phyloP scores from a whole-genome alignment of 106 monocot species.

The Acorus calamus region DNA sequence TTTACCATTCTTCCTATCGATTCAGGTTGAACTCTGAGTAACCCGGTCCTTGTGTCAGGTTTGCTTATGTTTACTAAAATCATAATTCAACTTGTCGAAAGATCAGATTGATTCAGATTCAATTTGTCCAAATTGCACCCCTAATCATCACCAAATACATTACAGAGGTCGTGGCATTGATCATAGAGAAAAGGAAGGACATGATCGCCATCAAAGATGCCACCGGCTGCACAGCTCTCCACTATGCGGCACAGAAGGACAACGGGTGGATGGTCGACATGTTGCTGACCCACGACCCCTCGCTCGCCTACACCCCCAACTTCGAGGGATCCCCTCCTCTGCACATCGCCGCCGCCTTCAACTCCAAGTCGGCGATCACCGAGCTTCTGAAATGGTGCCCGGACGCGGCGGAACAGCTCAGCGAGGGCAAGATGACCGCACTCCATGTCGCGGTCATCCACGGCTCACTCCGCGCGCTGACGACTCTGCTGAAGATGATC shows the following conservation, averaged over 20 bases:
- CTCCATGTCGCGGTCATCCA: conserved; percentile 18
- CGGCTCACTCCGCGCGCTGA: conserved; percentile 14
- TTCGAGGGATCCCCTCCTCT: conserved; percentile 11
- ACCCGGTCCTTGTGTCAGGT: too few species aligned
- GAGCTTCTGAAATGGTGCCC: conserved; percentile 26
- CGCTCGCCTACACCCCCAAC: conserved; percentile 20
- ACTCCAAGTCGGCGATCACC: conserved; percentile 13
- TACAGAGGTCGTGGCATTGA: too few species aligned
- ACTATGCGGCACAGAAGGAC: conserved; percentile 29
- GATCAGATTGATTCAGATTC: too few species aligned
- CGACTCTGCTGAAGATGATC: conserved; percentile 18
- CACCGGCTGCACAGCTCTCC: conserved; percentile 19
- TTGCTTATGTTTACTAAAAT: too few species aligned
- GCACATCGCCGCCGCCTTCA: conserved; percentile 17
- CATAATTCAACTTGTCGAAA: too few species aligned
- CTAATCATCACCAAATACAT: too few species aligned
- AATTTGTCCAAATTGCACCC: too few species aligned
- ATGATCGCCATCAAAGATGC: conserved; percentile 10
- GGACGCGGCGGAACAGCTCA: conserved; percentile 25
- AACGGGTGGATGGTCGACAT: conserved; percentile 13
- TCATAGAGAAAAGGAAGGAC: background rate
- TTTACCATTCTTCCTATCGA: too few species aligned
- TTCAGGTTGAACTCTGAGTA: too few species aligned
- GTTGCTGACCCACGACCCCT: conserved; percentile 9
- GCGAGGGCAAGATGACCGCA: conserved; percentile 7